phyloP scores from a whole-genome alignment of 2,329 filamentous ascomycete species.

The Fusarium clavum region DNA sequence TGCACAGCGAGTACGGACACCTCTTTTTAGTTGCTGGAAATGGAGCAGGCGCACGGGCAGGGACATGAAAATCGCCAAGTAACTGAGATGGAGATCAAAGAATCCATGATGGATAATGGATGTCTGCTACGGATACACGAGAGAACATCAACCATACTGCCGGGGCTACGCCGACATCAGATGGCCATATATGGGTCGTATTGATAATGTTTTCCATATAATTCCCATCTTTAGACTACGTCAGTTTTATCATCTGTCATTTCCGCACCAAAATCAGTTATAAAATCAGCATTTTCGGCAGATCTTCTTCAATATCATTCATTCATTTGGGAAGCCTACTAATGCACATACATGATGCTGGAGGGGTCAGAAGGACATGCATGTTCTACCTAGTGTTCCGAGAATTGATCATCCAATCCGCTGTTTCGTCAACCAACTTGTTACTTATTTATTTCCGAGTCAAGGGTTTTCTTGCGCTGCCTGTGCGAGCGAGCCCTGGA shows the following conservation, averaged over 20 bases:
- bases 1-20: neutral
- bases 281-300: slow-evolving; percentile 5
- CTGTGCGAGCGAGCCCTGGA: slow-evolving; percentile 22
- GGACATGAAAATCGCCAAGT: slow-evolving; percentile 1
- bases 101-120: neutral
- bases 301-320: neutral
- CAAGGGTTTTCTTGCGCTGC: slow-evolving; percentile 14
- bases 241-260: slow-evolving; percentile 23
- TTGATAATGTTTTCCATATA: slow-evolving; percentile 29
- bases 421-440: slow-evolving; percentile 22
- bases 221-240: slow-evolving; percentile 15
- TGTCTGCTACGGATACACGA: neutral
- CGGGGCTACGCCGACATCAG: slow-evolving; percentile 20
- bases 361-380: slow-evolving; percentile 36
- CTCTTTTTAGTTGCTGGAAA: slow-evolving; percentile 14
- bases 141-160: slow-evolving; percentile 7
- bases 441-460: slow-evolving; percentile 24
- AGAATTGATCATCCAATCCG: slow-evolving; percentile 24
- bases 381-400: slow-evolving; percentile 1
- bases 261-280: slow-evolving; percentile 12
- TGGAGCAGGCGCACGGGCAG: slow-evolving; percentile 16
- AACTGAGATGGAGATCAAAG: neutral
- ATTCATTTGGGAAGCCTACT: neutral
- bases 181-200: slow-evolving; percentile 14
- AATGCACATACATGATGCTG: slow-evolving; percentile 9